Conservation (phyloP, 805 yeast genomes). For the Metschnikowia baotianmanensis region DNA sequence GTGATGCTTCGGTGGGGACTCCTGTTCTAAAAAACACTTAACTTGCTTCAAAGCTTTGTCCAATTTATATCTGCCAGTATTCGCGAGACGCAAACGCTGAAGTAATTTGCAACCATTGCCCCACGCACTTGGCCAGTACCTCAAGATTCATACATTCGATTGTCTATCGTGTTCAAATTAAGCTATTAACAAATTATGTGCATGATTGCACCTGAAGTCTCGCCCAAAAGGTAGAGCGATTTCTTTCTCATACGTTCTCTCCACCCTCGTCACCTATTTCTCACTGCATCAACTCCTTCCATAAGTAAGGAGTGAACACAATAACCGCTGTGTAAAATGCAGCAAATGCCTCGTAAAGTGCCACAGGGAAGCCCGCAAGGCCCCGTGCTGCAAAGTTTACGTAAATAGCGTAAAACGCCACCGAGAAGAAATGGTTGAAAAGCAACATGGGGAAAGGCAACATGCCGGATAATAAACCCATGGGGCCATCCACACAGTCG, state of each 20-base stretch:
- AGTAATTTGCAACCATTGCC: too few species aligned
- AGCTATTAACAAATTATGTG: too few species aligned
- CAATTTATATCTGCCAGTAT: too few species aligned
- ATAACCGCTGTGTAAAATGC: slow-evolving; percentile 70
- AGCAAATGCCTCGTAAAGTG: slow-evolving; percentile 65
- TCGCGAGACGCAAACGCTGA: too few species aligned
- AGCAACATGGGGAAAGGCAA: slow-evolving; percentile 70
- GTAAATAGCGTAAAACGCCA: slow-evolving; percentile 80
- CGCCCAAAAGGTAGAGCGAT: too few species aligned
- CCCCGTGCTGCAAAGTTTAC: slow-evolving; percentile 70
- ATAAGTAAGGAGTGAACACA: slow-evolving; percentile 78
- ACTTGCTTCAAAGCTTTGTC: too few species aligned
- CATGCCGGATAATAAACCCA: slow-evolving; percentile 79
- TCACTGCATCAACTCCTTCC: slow-evolving; percentile 42
- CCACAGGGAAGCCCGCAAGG: slow-evolving; percentile 61
- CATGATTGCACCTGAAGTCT: too few species aligned
- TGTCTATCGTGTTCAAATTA: too few species aligned
- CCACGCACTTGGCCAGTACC: too few species aligned
- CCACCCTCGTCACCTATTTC: background rate
- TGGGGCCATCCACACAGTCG: slow-evolving; percentile 71
- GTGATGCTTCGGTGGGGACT: too few species aligned
- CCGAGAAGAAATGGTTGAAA: slow-evolving; percentile 84
- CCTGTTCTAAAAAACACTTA: too few species aligned
- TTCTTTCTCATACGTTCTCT: background rate
- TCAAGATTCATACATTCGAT: too few species aligned